Conservation (phyloP, 345 rosid species). For the Adansonia digitata region DNA sequence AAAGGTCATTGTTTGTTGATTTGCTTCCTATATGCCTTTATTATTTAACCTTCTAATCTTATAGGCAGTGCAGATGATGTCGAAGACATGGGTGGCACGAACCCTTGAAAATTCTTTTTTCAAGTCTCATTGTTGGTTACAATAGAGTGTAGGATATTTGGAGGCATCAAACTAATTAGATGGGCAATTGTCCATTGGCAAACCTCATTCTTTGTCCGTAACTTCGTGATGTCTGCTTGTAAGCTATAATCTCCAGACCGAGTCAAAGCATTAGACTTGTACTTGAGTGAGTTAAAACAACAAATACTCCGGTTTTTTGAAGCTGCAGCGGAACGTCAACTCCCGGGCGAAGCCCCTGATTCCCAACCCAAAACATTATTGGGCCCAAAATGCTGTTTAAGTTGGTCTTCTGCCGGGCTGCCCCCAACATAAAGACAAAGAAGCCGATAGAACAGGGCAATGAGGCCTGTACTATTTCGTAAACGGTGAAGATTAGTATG, state of each 20-base stretch:
- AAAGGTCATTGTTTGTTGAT: neutral
- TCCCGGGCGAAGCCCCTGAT: neutral
- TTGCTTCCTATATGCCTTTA: neutral
- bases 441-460: neutral
- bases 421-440: neutral
- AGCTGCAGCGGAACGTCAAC: no score
- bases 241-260: neutral
- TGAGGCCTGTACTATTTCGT: neutral
- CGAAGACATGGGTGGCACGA: neutral
- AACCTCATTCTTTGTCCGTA: neutral
- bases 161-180: neutral
- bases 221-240: neutral
- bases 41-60: neutral
- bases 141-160: neutral
- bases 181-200: neutral
- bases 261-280: neutral
- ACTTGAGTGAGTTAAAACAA: neutral
- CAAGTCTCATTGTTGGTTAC: neutral
- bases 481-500: neutral
- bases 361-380: neutral
- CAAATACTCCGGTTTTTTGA: neutral
- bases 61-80: neutral
- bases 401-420: neutral
- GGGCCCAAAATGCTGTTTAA: neutral
- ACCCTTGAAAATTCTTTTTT: neutral